Base-by-base conservation (phyloP, 371 early-diverging fungal species). In the Blakeslea trispora region DNA sequence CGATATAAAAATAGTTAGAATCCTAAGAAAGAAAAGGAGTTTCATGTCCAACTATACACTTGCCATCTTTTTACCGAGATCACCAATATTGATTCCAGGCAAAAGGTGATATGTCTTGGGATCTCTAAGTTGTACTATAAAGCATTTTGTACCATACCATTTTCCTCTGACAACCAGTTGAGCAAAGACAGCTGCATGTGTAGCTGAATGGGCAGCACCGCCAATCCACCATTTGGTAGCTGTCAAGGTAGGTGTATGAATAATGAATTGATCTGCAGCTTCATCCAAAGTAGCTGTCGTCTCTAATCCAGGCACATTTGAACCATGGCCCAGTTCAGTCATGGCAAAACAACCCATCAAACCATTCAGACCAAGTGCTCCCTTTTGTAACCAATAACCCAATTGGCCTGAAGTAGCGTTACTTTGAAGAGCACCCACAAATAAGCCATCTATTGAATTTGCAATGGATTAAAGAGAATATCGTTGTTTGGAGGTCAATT, bases 151-250 rank as follows among this genome's bases (percentile, higher is more conserved):
- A 46, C 94, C 94, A 65, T 91, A 87, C 50, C 80, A 69, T 70
- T 87, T 87, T 42, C 86, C 86, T 58, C 85, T 81, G 53, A 92
- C 87, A 28, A 90, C 75, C 19, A 92, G 82, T 67, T 88, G 89
- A 19, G 93, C 93, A 71, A 87, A 88, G 23, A 89, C 91, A 17
- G 88, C 72, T 41, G 87, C 75, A 64, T 93, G 93, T 7, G 93
- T 91, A 44, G 94, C 93, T 21, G 88, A 83, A 61, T 91, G 89
- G 11, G 81, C 91, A 8, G 91, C 90, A 55, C 96, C 96, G 57
- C 97, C 97, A 64, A 96, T 93, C 97, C 97, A 97, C 96, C 95
- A 96, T 80, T 66, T 96, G 55, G 95, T 92, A 23, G 96, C 88
- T 10, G 95, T 93, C 39, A 95, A 59, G 10, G 89, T 83, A 37